Evolutionary conservation across 441 rosid genomes (phyloP).

Genomic region (Rhodomyrtus psidioides): DNA sequence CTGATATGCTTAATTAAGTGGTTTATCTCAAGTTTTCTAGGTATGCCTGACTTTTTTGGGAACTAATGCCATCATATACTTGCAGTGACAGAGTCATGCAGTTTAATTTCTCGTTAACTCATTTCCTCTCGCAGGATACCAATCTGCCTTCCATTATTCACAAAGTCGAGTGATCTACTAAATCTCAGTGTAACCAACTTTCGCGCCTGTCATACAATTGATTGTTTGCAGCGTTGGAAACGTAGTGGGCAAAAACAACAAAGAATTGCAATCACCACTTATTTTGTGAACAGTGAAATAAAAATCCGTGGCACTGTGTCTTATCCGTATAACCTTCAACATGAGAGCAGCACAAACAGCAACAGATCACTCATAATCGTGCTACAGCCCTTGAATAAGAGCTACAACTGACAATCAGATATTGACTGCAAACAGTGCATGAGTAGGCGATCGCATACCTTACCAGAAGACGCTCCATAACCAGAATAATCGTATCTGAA

Average conservation of each 20-base stretch:
- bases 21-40: not conserved
- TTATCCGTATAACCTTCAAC: not conserved
- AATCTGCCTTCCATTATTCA: not conserved
- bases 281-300: not conserved
- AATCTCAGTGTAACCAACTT: not conserved
- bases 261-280: not conserved
- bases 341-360: not conserved
- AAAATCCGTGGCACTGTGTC: not conserved
- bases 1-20: not conserved
- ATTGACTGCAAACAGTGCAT: not conserved
- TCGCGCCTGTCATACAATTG: not conserved
- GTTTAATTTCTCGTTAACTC: not conserved
- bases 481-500: constrained; percentile 98
- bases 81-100: not conserved
- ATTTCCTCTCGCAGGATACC: not conserved
- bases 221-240: not conserved
- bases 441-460: constrained; percentile 36
- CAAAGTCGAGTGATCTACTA: not conserved
- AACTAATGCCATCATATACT: not conserved
- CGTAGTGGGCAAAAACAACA: not conserved
- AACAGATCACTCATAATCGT: not conserved
- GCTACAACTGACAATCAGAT: not conserved
- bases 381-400: not conserved
- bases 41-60: not conserved
- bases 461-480: constrained; percentile 94